Base-by-base conservation (phyloP, 352 stramenopile species). In the Hyphochytrium catenoides region DNA sequence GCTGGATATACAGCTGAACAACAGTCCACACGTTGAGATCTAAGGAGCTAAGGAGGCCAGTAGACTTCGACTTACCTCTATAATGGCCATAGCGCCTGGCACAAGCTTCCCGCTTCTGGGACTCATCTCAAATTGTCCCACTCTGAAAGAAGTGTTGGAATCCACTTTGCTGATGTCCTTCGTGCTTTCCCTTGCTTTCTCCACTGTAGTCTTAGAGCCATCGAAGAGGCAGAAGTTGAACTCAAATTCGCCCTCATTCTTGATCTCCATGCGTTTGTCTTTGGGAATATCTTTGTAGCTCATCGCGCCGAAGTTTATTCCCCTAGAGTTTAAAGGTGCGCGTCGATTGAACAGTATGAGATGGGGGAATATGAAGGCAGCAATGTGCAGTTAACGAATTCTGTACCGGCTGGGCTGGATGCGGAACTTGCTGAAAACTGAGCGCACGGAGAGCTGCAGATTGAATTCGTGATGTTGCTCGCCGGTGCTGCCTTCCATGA, bases 181-280 rank as follows among this genome's bases (percentile, higher is more conserved):
- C 31, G 12, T 36, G 31, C 14, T 28, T 12, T 15, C 39, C 7
- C 4, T 27, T 3, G 3, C 12, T 7, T 41, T 43, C 26, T 21
- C 6, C 14, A 8, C 36, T 26, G 8, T n/a, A 24, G 6, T 8
- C 25, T 8, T 46, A 36, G 28, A 39, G 33, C 16, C 11, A 4
- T 16, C 26, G 27, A 42, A 25, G 2, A 91, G 52, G 9, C 52
- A 54, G 33, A 81, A 95, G 15, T 77, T 83, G 28, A 94, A 93
- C 4, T 62, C 51, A 36, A 95, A 95, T 16, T 77, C 59, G 14
- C 83, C 74, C 33, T 95, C 82, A 42, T 95, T 95, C 29, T 66
- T 68, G 29, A 95, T 62, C 44, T 93, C 75, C 9, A 91, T 55
- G 4, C 54, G 52, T 30, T 77, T 82, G 1, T 50, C 52, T 39